Evolutionary conservation across 768 basidiomycete genomes (phyloP).

Genomic region (Pleurotus tuoliensis): DNA sequence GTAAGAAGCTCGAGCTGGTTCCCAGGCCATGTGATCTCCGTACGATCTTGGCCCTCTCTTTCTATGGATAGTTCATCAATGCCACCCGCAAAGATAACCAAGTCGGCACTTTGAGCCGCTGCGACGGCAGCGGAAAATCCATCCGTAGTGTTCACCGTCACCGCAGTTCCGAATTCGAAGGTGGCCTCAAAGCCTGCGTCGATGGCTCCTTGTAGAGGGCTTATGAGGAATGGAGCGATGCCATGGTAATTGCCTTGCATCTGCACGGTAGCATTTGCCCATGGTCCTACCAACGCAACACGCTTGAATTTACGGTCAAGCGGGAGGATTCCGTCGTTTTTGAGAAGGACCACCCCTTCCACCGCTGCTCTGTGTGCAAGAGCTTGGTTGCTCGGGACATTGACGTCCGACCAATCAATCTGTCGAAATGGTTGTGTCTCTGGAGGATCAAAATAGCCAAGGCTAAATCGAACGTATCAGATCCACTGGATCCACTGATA

Average conservation of each 20-base stretch:
- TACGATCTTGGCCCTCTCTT: slow-evolving; percentile 42
- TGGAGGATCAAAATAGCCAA: slow-evolving; percentile 55
- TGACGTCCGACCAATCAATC: slow-evolving; percentile 44
- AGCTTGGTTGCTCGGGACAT: slow-evolving; percentile 39
- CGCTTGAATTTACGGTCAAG: slow-evolving; percentile 39
- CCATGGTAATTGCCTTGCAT: slow-evolving; percentile 61
- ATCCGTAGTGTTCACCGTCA: slow-evolving; percentile 31
- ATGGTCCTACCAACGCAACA: slow-evolving; percentile 58
- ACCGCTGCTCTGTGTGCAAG: slow-evolving; percentile 49
- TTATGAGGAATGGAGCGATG: slow-evolving; percentile 50
- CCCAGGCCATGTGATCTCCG: slow-evolving; percentile 50
- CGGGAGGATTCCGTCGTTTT: slow-evolving; percentile 61
- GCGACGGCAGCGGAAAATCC: slow-evolving; percentile 50
- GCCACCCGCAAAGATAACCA: slow-evolving; percentile 50
- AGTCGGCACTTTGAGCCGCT: slow-evolving; percentile 45
- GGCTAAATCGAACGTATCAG: slow-evolving; percentile 24
- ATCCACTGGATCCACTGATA: neutral
- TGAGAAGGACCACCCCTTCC: slow-evolving; percentile 56
- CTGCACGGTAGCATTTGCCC: slow-evolving; percentile 49
- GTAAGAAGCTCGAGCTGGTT: slow-evolving; percentile 48
- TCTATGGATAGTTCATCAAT: slow-evolving; percentile 45
- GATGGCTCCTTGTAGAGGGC: slow-evolving; percentile 45
- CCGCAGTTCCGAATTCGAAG: slow-evolving; percentile 38
- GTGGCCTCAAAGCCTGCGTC: slow-evolving; percentile 43
- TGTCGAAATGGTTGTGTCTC: slow-evolving; percentile 47